These are phyloP conservation scores for Whalleya microplaca DNA, from an alignment of 2,329 filamentous ascomycete genomes.

Conservation along the genomic window DNA sequence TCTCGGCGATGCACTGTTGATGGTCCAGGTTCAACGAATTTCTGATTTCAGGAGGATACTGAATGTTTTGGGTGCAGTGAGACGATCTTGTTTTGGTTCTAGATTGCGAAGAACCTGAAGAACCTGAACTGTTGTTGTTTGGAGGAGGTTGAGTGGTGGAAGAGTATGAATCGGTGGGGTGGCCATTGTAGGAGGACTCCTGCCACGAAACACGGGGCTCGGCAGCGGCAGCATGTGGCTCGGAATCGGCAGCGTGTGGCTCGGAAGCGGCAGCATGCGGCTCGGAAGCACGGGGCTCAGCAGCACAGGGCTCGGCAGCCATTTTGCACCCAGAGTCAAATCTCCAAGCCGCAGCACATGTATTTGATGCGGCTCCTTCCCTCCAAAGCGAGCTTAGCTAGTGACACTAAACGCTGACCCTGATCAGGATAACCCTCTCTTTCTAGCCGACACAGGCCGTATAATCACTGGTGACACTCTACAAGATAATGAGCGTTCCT, in stretches of 20 bases:
- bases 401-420: neutral
- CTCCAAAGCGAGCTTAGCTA: neutral
- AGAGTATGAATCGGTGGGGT: conserved; percentile 1
- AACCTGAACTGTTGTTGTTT: conserved; percentile 2
- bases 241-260: no score
- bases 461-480: neutral
- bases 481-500: neutral
- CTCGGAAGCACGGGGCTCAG: no score
- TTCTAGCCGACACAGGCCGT: neutral
- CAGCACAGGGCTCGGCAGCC: no score
- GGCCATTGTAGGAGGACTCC: neutral
- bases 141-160: neutral
- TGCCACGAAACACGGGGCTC: conserved; percentile 6
- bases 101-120: conserved; percentile 3
- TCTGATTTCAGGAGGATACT: neutral
- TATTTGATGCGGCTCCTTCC: neutral
- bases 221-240: neutral
- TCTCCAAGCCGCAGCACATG: neutral
- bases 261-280: no score
- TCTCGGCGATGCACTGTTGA: conserved; percentile 17
- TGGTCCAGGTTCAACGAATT: conserved; percentile 16
- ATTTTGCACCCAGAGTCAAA: conserved; percentile 5
- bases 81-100: conserved; percentile 3
- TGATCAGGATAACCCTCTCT: neutral
- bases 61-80: conserved; percentile 2